Evolutionary conservation across 257 asterid species (phyloP).

Genomic region (Leonotis leonurus): DNA sequence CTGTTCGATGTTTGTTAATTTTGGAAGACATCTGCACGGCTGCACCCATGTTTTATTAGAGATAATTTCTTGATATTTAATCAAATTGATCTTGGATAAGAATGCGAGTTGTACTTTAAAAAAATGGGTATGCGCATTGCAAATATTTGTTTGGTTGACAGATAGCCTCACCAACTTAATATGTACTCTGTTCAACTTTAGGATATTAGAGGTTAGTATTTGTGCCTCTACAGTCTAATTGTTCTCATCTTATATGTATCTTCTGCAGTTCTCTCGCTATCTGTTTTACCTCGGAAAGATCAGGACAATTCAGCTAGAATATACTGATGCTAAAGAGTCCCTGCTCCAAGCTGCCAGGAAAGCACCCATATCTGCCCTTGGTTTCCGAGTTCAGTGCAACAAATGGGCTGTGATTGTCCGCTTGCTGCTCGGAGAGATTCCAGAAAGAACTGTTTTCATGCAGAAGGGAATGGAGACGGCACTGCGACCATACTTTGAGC

Average conservation of each 20-base stretch:
- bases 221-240: background rate
- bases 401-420: conserved; percentile 78
- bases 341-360: conserved; percentile 75
- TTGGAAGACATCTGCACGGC: background rate
- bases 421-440: conserved; percentile 77
- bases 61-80: background rate
- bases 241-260: conserved; percentile 7
- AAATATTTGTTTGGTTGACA: background rate
- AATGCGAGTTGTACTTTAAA: background rate
- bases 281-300: conserved; percentile 78
- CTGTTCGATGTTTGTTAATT: background rate
- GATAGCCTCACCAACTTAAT: too few relatives aligned
- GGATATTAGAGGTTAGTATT: background rate
- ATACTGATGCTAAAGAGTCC: conserved; percentile 77
- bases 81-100: background rate
- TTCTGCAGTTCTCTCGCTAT: conserved; percentile 61
- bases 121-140: background rate
- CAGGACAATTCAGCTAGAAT: conserved; percentile 70
- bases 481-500: conserved; percentile 75
- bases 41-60: background rate
- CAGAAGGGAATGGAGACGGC: conserved; percentile 80
- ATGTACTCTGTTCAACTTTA: too few relatives aligned
- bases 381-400: conserved; percentile 67
- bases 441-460: conserved; percentile 76
- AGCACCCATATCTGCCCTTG: conserved; percentile 71